These are phyloP conservation scores for Heliamphora exappendiculata DNA, from an alignment of 148 eudicot genomes.

Conservation along the genomic window DNA sequence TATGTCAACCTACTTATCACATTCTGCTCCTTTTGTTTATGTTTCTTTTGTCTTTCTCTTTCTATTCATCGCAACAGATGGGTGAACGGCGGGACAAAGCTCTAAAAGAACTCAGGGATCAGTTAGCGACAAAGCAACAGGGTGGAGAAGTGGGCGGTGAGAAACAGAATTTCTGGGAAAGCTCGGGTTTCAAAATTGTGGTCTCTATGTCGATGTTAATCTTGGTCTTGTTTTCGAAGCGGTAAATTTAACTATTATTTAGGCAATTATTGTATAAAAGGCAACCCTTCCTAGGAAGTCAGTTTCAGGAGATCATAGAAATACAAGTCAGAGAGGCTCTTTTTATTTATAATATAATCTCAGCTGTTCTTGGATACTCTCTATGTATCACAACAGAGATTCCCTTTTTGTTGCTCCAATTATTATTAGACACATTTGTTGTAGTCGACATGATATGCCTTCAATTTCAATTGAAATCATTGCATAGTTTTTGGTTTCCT, in stretches of 20 bases:
- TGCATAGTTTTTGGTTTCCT: not conserved
- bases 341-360: not conserved
- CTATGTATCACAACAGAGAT: not conserved
- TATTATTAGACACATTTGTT: not conserved
- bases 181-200: conserved; percentile 58
- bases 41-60: not conserved
- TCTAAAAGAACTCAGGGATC: conserved; percentile 72
- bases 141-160: conserved; percentile 14
- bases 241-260: conserved; percentile 25
- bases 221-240: conserved; percentile 74
- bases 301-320: not conserved
- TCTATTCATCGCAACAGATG: conserved; percentile 32
- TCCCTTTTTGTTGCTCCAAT: conserved; percentile 1
- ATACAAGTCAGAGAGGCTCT: not conserved
- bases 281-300: not conserved
- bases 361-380: not conserved
- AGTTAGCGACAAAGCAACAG: conserved; percentile 49
- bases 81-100: conserved; percentile 83
- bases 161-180: conserved; percentile 73
- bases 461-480: not conserved
- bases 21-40: not conserved
- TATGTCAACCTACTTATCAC: not conserved
- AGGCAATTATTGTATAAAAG: not conserved
- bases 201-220: conserved; percentile 83
- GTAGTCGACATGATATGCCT: not conserved